Base-by-base conservation (phyloP, 2,329 filamentous ascomycete species). In the Didymosphaeria variabile region DNA sequence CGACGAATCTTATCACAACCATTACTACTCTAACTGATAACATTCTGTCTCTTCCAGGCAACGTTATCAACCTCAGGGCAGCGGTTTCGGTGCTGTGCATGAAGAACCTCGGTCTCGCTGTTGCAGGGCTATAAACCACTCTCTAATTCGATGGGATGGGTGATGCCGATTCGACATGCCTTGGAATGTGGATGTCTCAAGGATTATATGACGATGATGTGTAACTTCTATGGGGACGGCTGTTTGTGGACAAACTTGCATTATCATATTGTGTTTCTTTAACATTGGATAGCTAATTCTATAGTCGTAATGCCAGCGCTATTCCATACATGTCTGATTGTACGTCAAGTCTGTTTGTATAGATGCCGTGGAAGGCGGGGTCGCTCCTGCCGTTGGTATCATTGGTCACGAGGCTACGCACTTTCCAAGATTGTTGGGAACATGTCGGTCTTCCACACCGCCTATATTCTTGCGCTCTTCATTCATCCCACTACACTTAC, bases 21-120 rank as follows among this genome's bases (percentile, higher is more conserved):
- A 63, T 67, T 26, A 61, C 60, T 47, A 58, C 15, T 0, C 46
- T 67, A 1, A 26, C 58, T 3, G 62, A 68, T 29, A 62, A 63
- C 32, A 49, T 70, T 13, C 21, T 67, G 32, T 50, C 49, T 3
- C 29, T 68, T 19, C 59, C 66, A 0, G 66, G 64, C 2, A 65
- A 61, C 19, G 66, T 66, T 7, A 46, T 32, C n/a, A 65, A 62
- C 36, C 36, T 70, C 19, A 67, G 58, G 61, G 66, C 66, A 38
- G 19, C 60, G 5, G 58, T 60, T 34, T 29, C 50, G 17, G 55
- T 57, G 0, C 50, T 66, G 4, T 47, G 49, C 15, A 49, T 68
- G 46, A 61, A 60, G 44, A 62, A 59, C 42, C 36, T 70, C n/a
- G 66, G 67, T 21, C 42, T 70, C 19, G 23, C 53, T 50, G 59